These are phyloP conservation scores for Nidula microcarpa DNA, from an alignment of 768 basidiomycete species.

Conservation along the genomic window DNA sequence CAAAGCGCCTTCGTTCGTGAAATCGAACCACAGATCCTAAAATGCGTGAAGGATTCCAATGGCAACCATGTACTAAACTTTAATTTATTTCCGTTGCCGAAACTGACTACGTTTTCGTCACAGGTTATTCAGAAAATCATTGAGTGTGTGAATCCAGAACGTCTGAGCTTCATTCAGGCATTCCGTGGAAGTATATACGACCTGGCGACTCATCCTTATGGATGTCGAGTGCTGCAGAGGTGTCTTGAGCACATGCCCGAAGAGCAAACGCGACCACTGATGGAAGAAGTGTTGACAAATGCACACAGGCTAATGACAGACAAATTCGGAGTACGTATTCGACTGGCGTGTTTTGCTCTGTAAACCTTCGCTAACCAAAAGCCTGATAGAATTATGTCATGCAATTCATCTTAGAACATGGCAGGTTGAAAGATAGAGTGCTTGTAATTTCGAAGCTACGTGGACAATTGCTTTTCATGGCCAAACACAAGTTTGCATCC, in stretches of 20 bases:
- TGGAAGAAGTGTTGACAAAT: conserved; percentile 80
- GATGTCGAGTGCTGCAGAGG: conserved; percentile 92
- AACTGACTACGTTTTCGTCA: conserved; percentile 4
- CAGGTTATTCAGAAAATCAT: conserved; percentile 89
- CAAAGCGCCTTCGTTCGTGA: conserved; percentile 74
- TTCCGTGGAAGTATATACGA: conserved; percentile 80
- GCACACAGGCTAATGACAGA: conserved; percentile 79
- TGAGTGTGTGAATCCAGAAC: conserved; percentile 73
- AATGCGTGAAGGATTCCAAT: conserved; percentile 87
- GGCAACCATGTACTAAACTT: conserved; percentile 79
- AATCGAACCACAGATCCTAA: conserved; percentile 75
- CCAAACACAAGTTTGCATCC: conserved; percentile 90
- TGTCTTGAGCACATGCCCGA: conserved; percentile 84
- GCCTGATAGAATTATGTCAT: conserved; percentile 82
- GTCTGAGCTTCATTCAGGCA: conserved; percentile 66
- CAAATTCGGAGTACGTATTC: conserved; percentile 73
- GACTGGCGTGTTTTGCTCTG: no score
- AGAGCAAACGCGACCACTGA: conserved; percentile 60
- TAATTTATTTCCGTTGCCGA: neutral
- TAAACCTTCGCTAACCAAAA: neutral
- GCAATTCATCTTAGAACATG: conserved; percentile 87
- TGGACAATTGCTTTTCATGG: conserved; percentile 76
- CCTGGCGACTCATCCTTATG: conserved; percentile 85
- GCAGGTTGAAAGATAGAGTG: conserved; percentile 63
- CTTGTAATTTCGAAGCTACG: conserved; percentile 65